A percentile compares a stretch with the other conserved stretches of the same genome.
These are phyloP conservation scores for Stemphylium vesicarium DNA, from an alignment of 2,329 filamentous ascomycete species.

Conservation along the genomic window DNA sequence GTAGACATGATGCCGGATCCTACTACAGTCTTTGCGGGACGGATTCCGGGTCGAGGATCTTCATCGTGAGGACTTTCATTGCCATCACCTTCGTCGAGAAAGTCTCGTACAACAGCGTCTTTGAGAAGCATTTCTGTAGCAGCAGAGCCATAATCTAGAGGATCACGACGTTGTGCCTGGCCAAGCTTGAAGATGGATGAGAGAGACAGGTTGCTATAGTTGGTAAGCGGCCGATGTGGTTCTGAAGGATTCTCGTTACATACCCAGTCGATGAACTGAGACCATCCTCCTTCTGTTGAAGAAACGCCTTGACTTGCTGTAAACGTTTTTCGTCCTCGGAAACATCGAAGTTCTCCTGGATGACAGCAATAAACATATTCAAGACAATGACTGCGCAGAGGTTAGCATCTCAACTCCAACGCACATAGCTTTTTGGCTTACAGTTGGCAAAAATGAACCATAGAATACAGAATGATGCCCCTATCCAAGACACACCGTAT, in stretches of 20 bases:
- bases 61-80: conserved; percentile 30
- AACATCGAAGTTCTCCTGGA: conserved; percentile 98
- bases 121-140: conserved; percentile 97
- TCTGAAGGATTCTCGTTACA: not conserved
- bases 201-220: conserved; percentile 70
- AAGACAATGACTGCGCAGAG: conserved; percentile 72
- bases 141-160: conserved; percentile 87
- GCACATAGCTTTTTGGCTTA: conserved; percentile 25
- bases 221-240: not conserved
- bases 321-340: conserved; percentile 97
- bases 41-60: conserved; percentile 44
- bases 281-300: conserved; percentile 87
- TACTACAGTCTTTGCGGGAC: conserved; percentile 52
- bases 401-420: conserved; percentile 14
- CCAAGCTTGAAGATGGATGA: conserved; percentile 68
- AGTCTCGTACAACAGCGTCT: conserved; percentile 92
- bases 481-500: conserved; percentile 85
- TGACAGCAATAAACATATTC: conserved; percentile 99
- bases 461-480: conserved; percentile 84
- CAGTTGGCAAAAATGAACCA: conserved; percentile 95
- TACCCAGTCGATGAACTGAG: conserved; percentile 63
- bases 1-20: conserved; percentile 66
- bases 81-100: conserved; percentile 75
- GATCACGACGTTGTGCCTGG: conserved; percentile 73
- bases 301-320: conserved; percentile 93